Evolutionary conservation across 805 yeast genomes (phyloP), one percentile per base, ranked within the genome.

Genomic region (Ogataea zsoltii): DNA sequence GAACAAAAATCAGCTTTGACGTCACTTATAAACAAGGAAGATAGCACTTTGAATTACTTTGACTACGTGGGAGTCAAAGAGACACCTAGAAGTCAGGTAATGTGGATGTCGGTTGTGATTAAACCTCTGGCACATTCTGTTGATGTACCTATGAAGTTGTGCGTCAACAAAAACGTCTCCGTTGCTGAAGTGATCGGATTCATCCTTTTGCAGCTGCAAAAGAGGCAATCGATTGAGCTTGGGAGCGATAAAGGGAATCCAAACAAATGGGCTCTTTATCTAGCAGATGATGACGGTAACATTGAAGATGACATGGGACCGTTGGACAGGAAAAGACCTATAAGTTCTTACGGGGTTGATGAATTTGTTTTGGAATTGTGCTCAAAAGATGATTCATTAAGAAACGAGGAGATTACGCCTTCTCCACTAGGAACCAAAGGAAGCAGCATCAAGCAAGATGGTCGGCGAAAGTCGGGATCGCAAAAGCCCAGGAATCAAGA

Each of bases 261-360:
- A 0, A 84, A 85, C 56, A 64, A 66, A 48, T 89, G 96, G 94
- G 74, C 83, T 43, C 59, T 92, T 28, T 86, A 86, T 46, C 72
- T 92, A 17, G 90, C 86, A 1, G 99, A 94, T 62, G 98, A 92
- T 41, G 97, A 91, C 61, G 92, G 92, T 7, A 97, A 95, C 41
- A 83, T 87, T 31, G 90, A 88, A 43, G 99, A 95, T 54, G 88
- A 89, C 42, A 91, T 94, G 69, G 98, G 98, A 1, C 80, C 91
- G 1, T 69, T 94, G 44, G 92, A 85, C 36, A 70, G 97, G 51
- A 74, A 78, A 0, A 71, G 91, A 42, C 56, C 70, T 3, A 70
- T 94, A 21, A 70, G 81, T 2, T 80, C 92, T 0, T 88, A 89
- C 62, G 87, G 89, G 18, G 84, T 82, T 44, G 88, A 83, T 53